Base-by-base conservation (phyloP, 495 filamentous ascomycete genomes). In the Penicillium waksmanii region DNA sequence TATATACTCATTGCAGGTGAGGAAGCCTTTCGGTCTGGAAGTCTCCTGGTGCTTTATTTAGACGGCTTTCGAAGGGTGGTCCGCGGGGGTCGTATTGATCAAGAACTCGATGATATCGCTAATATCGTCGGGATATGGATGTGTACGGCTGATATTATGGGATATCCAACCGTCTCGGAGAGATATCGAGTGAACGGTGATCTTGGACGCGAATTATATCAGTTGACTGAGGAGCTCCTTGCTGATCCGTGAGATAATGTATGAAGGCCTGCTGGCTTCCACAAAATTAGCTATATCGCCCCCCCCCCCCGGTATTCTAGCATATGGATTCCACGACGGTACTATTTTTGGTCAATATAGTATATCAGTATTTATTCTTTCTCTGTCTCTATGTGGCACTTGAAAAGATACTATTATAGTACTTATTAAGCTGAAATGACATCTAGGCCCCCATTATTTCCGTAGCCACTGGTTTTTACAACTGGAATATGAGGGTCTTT, bases 131-230 rank as follows among this genome's bases (percentile, higher is more conserved):
- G 52, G n/a, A 31, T 1, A 42, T 50, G 33, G 51, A 54, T 60
- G 57, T 21, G 25, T 2, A 36, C 51, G 2, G 11, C 9, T 48
- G 52, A 56, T n/a, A 34, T 61, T 12, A 23, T 52, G 34, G 25
- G 56, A 38, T 11, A 21, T 18, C 17, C 58, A 42, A 18, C 25
- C 27, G n/a, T 61, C n/a, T 47, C 35, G 31, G 58, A 61, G 8
- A 56, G 50, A 31, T 61, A 61, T 56, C 58, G 53, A 52, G 58
- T 46, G 3, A 43, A 21, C 27, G 58, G 35, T 17, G 36, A 61
- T 12, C 23, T 47, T 5, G 58, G 53, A 12, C 55, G 27, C n/a
- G 46, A 61, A 44, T 50, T 56, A 5, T 61, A 51, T 55, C 53
- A 51, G 51, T 51, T 60, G 40, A 51, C 44, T 18, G 58, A 55